Evolutionary conservation across 768 basidiomycete genomes (phyloP).

Genomic region (Kockovaella imperatae): DNA sequence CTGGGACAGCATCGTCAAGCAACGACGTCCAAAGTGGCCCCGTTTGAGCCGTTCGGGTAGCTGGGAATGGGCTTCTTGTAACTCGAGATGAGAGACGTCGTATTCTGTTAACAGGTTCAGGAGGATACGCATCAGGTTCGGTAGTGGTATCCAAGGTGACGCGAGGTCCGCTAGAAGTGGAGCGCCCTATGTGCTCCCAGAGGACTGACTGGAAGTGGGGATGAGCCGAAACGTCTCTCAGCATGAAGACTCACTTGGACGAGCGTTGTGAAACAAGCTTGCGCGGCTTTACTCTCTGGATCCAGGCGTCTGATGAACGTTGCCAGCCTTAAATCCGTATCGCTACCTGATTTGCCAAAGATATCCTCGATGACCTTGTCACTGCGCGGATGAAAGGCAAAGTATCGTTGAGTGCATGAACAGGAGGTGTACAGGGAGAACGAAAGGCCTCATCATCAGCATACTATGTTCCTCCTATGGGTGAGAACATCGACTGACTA

Average conservation of each 20-base stretch:
- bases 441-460: neutral
- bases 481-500: too few species aligned
- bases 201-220: neutral
- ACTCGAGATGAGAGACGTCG: too few species aligned
- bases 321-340: slow-evolving; percentile 13
- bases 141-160: neutral
- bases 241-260: slow-evolving; percentile 12
- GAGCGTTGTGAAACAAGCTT: slow-evolving; percentile 11
- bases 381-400: too few species aligned
- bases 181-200: neutral
- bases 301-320: slow-evolving; percentile 24
- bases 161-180: neutral
- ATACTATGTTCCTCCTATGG: too few species aligned
- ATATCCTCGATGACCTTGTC: neutral
- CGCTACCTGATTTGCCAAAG: neutral
- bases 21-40: too few species aligned
- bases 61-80: too few species aligned
- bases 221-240: neutral
- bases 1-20: too few species aligned
- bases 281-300: slow-evolving; percentile 8
- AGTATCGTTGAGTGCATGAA: neutral
- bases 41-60: too few species aligned
- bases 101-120: too few species aligned
- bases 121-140: too few species aligned
- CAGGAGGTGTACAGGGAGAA: neutral